Evolutionary conservation across 1,284 basidiomycete genomes (phyloP), one percentile per base, ranked within the genome.

Genomic region (Ceratobasidium sp.): DNA sequence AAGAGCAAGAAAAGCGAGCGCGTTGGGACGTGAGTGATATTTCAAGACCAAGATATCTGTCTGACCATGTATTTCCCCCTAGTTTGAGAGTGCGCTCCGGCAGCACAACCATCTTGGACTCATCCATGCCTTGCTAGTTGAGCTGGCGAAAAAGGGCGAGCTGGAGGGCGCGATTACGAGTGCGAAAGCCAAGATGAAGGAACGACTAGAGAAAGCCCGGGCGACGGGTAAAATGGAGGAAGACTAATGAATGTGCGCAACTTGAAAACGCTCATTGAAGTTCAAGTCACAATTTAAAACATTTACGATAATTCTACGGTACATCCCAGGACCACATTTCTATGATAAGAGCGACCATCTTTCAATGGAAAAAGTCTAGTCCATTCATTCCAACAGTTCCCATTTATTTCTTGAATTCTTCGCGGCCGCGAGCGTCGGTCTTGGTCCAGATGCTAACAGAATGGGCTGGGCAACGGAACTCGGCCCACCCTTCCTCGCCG

Each of bases 81-180:
- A 94, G 91, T 94, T 95, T 79, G 93, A 95, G 83, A 95, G 95
- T 83, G 90, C 91, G 78, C 85, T 95, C 56, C 88, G 94, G 59
- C 86, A 90, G 81, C 94, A 96, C 82, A 96, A 95, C 81, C 92
- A 95, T 82, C 87, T 95, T 61, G 93, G 95, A 40, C 85, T 96
- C 32, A 88, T 91, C 5, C 91, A 95, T 80, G 90, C 89, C 0
- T 84, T 95, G 25, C 84, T 94, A 17, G 82, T 89, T 43, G 89
- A 89, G 29, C 86, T 95, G 54, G 92, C 92, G 25, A 91, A 91
- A 81, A 87, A 87, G 4, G 91, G 90, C 0, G 75, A 81, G 70
- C 77, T 83, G 19, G 78, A 87, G 83, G 78, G 84, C 90, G 76
- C 86, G 51, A 76, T 83, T 40, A 81, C 81, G 25, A 78, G 67